These are phyloP conservation scores for Entomortierella beljakovae DNA, from an alignment of 192 early-diverging fungal genomes.

Conservation along the genomic window DNA sequence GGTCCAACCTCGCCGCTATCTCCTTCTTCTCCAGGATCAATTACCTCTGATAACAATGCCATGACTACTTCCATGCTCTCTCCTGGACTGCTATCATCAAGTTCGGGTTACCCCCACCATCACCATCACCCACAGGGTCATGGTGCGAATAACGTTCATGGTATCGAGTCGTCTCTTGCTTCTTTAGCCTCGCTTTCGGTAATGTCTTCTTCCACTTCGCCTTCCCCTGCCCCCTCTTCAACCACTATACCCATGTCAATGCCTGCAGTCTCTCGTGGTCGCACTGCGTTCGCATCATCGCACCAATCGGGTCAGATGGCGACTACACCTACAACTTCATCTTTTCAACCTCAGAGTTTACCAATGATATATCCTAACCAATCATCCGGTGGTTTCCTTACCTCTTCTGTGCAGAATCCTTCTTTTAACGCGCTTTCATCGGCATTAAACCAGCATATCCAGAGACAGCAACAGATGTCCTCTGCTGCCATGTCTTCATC, in stretches of 20 bases:
- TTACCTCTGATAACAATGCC: conserved; percentile 18
- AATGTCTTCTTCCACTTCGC: conserved; percentile 20
- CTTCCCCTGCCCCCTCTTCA: conserved; percentile 13
- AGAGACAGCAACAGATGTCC: conserved; percentile 33
- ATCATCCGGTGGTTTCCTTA: conserved; percentile 14
- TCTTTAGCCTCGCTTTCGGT: conserved; percentile 45
- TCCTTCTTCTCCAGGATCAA: conserved; percentile 36
- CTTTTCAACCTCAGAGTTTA: conserved; percentile 47
- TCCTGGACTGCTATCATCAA: conserved; percentile 19
- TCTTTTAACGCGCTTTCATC: conserved; percentile 38
- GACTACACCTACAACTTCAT: conserved; percentile 28
- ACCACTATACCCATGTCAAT: conserved; percentile 25
- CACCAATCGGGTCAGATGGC: conserved; percentile 18
- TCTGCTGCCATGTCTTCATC: conserved; percentile 48
- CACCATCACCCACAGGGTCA: conserved; percentile 5
- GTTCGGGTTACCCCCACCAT: conserved; percentile 16
- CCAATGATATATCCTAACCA: conserved; percentile 44
- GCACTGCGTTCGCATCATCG: conserved; percentile 6
- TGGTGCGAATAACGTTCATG: conserved; percentile 13
- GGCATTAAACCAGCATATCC: conserved; percentile 40
- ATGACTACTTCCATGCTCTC: conserved; percentile 48
- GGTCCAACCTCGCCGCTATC: conserved; percentile 35
- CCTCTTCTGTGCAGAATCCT: conserved; percentile 21
- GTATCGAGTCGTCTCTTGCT: conserved; percentile 43
- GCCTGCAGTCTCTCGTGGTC: conserved; percentile 26